A percentile compares a stretch with the other conserved stretches of the same genome.
Conservation (phyloP, 2,329 filamentous ascomycete species). For the Didymella glomerata region DNA sequence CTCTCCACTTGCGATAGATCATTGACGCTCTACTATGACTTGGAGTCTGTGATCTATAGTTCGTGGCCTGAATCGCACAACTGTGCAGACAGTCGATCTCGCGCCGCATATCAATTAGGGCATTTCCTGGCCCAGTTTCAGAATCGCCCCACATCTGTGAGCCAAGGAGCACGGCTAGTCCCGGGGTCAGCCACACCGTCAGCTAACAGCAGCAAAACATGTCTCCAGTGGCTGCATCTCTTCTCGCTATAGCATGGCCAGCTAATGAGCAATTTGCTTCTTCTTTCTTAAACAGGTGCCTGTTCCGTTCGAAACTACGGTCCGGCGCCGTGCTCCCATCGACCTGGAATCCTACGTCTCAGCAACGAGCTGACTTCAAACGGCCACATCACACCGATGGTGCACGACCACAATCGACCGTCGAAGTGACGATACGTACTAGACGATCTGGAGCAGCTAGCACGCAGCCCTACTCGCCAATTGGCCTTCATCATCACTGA, state of each 20-base stretch:
- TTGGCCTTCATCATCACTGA: slow-evolving; percentile 4
- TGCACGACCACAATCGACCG: slow-evolving; percentile 4
- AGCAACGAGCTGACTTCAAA: slow-evolving; percentile 1
- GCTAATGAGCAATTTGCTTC: not conserved
- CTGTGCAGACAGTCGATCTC: not conserved
- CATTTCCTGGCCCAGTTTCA: slow-evolving; percentile 10
- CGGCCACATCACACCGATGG: slow-evolving; percentile 12
- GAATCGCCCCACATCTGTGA: slow-evolving; percentile 11
- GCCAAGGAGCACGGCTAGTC: slow-evolving; percentile 6
- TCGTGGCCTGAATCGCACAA: not conserved
- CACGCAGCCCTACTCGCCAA: slow-evolving; percentile 13
- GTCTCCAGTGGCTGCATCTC: not conserved
- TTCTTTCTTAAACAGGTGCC: not conserved
- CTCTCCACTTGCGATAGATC: not conserved
- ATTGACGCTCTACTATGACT: not conserved
- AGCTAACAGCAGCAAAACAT: slow-evolving; percentile 7
- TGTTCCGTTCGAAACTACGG: not conserved
- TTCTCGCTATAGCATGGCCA: not conserved
- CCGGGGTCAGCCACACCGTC: slow-evolving; percentile 12
- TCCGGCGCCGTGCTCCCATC: not conserved
- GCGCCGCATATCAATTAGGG: slow-evolving; percentile 1
- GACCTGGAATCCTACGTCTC: not conserved
- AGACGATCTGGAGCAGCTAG: slow-evolving; percentile 11
- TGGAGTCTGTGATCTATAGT: not conserved
- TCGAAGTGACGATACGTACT: slow-evolving; percentile 4